These are phyloP conservation scores for Stephania japonica DNA, from an alignment of 164 flowering plant species.

Conservation along the genomic window DNA sequence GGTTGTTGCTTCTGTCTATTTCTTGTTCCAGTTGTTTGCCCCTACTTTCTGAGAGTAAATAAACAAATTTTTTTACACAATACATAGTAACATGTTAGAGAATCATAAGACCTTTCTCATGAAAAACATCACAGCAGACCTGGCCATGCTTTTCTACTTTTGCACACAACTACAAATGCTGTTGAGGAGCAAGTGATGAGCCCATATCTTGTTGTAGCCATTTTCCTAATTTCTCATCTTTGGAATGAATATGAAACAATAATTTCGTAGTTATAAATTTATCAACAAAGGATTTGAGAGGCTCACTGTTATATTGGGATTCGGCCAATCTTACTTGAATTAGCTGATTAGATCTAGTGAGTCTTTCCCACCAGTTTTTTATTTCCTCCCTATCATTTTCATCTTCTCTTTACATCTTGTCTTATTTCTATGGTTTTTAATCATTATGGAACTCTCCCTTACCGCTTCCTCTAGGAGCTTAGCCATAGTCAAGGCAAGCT, in stretches of 20 bases:
- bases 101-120: neutral
- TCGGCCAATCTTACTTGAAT: too few species aligned
- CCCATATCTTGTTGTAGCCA: neutral
- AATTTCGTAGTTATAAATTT: too few species aligned
- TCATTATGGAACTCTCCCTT: too few species aligned
- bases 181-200: neutral
- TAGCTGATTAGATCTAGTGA: too few species aligned
- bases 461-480: too few species aligned
- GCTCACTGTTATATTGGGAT: too few species aligned
- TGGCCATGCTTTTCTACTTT: neutral
- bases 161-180: neutral
- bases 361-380: too few species aligned
- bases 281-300: neutral
- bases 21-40: neutral
- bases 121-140: neutral
- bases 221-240: neutral
- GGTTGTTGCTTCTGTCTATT: neutral
- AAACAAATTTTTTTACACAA: too few species aligned
- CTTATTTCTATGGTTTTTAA: too few species aligned
- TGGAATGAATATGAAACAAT: neutral
- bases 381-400: too few species aligned
- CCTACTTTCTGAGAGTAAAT: neutral
- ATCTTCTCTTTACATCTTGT: too few species aligned
- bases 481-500: too few species aligned
- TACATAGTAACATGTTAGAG: neutral